A percentile compares a stretch with the other conserved stretches of the same genome.
Evolutionary conservation across 176 grass and related monocot genomes (phyloP).

Genomic region (Paspalum notatum): DNA sequence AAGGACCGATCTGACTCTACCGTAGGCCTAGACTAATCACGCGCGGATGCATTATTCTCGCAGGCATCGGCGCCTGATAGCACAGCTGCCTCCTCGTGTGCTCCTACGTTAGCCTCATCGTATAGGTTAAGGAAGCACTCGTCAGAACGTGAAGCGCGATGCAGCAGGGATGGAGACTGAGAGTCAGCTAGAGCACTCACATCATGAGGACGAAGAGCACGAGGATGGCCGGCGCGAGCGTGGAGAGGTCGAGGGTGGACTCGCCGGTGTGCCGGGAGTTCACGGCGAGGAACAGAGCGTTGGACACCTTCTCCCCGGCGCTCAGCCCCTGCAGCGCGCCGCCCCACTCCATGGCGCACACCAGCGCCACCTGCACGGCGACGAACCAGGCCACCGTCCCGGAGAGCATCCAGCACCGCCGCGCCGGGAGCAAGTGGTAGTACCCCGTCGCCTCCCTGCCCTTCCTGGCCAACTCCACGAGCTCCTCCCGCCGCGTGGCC

Average conservation of each 20-base stretch:
- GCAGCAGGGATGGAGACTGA: background rate
- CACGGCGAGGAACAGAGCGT: constrained; percentile 59
- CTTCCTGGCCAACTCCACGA: constrained; percentile 39
- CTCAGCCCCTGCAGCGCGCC: constrained; percentile 44
- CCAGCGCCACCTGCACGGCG: constrained; percentile 30
- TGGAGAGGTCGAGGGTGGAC: constrained; percentile 54
- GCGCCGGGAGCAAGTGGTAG: constrained; percentile 54
- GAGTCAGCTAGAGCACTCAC: constrained; percentile 43
- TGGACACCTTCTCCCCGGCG: constrained; percentile 50
- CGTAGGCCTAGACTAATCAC: background rate
- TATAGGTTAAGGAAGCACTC: background rate
- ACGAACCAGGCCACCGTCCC: constrained; percentile 37
- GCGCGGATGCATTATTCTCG: background rate
- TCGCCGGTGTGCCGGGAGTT: constrained; percentile 71
- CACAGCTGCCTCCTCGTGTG: background rate
- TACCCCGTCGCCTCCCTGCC: constrained; percentile 26
- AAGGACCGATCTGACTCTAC: too few relatives aligned
- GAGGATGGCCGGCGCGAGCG: constrained; percentile 56
- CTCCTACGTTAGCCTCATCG: background rate
- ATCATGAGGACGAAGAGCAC: constrained; percentile 75
- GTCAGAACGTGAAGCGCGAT: background rate
- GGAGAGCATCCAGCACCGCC: constrained; percentile 51
- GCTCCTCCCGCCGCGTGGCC: constrained; percentile 35
- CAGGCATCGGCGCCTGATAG: background rate
- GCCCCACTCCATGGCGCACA: constrained; percentile 64